Percentiles rank a stretch among this genome's conserved stretches.
Evolutionary conservation across 2,329 filamentous ascomycete species (phyloP).

Genomic region (Trichoderma pleuroti): DNA sequence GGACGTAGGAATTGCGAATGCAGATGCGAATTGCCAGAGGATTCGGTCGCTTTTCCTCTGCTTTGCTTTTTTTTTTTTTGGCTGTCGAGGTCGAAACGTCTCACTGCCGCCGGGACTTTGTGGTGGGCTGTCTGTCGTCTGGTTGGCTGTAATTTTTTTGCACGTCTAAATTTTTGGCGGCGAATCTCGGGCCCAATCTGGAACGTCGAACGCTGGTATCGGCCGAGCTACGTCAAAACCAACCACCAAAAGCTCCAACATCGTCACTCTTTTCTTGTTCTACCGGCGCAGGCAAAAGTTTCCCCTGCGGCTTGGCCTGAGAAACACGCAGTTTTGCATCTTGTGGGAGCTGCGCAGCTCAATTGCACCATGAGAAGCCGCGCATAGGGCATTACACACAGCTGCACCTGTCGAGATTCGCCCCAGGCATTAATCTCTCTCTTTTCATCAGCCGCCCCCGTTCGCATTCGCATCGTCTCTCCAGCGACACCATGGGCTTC

Average conservation of each 20-base stretch:
- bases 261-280: not conserved
- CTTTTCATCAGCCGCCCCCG: not conserved
- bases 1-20: not conserved
- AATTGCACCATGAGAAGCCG: slow-evolving; percentile 34
- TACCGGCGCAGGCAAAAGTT: slow-evolving; percentile 10
- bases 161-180: slow-evolving; percentile 33
- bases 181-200: slow-evolving; percentile 26
- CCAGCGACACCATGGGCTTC: slow-evolving; percentile 61
- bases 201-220: slow-evolving; percentile 17
- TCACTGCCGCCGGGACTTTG: not conserved
- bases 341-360: slow-evolving; percentile 27
- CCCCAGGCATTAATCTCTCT: slow-evolving; percentile 14
- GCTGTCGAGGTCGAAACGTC: not conserved
- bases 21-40: not conserved
- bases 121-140: slow-evolving; percentile 17
- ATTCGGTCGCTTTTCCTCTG: not conserved
- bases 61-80: no score
- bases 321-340: slow-evolving; percentile 8
- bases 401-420: not conserved
- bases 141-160: slow-evolving; percentile 24
- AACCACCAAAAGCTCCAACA: not conserved
- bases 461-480: not conserved
- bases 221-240: slow-evolving; percentile 24
- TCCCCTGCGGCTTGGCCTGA: slow-evolving; percentile 19
- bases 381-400: slow-evolving; percentile 21